Evolutionary conservation across 805 yeast species (phyloP).

Genomic region (Teunomyces cretensis): DNA sequence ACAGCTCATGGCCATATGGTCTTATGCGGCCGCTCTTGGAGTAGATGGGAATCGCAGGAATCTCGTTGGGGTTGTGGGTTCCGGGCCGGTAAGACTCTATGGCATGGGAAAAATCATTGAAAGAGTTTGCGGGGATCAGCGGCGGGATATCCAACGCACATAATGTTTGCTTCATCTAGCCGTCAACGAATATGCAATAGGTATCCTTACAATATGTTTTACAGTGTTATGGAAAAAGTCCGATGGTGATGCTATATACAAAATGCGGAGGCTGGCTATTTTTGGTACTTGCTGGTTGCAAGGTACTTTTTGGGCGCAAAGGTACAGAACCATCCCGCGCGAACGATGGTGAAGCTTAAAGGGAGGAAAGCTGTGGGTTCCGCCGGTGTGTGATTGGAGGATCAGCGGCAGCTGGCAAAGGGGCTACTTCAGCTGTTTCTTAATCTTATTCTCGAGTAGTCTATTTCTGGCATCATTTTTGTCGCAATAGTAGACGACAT

Average conservation of each 20-base stretch:
- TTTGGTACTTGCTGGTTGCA: slow-evolving; percentile 1
- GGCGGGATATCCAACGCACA: slow-evolving; percentile 21
- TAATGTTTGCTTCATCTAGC: slow-evolving; percentile 1
- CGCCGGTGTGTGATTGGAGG: too few species aligned
- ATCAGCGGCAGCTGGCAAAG: too few species aligned
- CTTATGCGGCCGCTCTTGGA: slow-evolving; percentile 21
- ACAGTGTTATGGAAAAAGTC: background rate
- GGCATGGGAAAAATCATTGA: slow-evolving; percentile 28
- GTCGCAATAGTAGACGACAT: too few species aligned
- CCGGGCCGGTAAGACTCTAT: slow-evolving; percentile 29
- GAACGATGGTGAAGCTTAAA: background rate
- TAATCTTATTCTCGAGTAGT: too few species aligned
- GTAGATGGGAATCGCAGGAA: slow-evolving; percentile 30
- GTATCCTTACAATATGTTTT: background rate
- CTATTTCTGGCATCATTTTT: too few species aligned
- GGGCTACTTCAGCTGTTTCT: too few species aligned
- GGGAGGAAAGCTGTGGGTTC: too few species aligned
- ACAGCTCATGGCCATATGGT: slow-evolving; percentile 7
- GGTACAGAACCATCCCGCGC: background rate
- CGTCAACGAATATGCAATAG: background rate
- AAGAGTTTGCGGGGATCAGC: slow-evolving; percentile 19
- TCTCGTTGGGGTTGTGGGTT: slow-evolving; percentile 21
- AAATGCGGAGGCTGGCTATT: slow-evolving; percentile 5
- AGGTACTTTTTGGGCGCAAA: background rate
- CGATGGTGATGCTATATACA: background rate